Base-by-base conservation (phyloP, 768 basidiomycete genomes). In the Leucocoprinus birnbaumii region DNA sequence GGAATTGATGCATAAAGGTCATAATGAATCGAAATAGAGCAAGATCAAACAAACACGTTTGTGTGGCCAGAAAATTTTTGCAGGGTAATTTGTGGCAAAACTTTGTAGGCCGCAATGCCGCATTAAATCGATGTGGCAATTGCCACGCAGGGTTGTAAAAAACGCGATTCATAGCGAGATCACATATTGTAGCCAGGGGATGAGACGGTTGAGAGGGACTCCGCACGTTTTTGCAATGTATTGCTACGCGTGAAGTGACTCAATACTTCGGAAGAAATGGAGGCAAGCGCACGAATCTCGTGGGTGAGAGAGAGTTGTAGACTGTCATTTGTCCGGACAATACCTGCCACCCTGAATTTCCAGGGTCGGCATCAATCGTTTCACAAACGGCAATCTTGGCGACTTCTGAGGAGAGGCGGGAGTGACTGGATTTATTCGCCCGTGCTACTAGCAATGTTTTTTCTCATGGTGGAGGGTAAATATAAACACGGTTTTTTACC, bases 251-350 rank as follows among this genome's bases (percentile, higher is more conserved):
- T 16, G n/a, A n/a, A 19, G 25, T 27, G 42, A 53, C 42, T 45
- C 51, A 53, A 22, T 42, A n/a, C 27, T 14, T 43, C 26, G 42
- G 42, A 19, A 31, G 51, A 22, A 52, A 53, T 53, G 51, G 42
- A 53, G 27, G 13, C 19, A n/a, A 38, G 52, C 7, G 21, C n/a
- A 18, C 44, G 25, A 52, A 11, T 34, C n/a, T 53, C 51, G 42
- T 44, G 44, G 44, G 52, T 38, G 34, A 19, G 27, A 19, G 7
- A 5, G 5, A 44, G 42, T 22, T 44, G 42, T 44, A 21, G 3
- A 53, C 22, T 24, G 35, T 53, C 35, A 46, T 38, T 25, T n/a
- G 18, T 44, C 24, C 38, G 11, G 31, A 31, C 31, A 31, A 31
- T 31, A 31, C 31, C 31, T 31, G 31, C 11, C 16, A 38, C 38